A percentile compares a stretch with the other conserved stretches of the same genome.
phyloP scores from a whole-genome alignment of 2,329 filamentous ascomycete genomes.

The Cercospora sojina region DNA sequence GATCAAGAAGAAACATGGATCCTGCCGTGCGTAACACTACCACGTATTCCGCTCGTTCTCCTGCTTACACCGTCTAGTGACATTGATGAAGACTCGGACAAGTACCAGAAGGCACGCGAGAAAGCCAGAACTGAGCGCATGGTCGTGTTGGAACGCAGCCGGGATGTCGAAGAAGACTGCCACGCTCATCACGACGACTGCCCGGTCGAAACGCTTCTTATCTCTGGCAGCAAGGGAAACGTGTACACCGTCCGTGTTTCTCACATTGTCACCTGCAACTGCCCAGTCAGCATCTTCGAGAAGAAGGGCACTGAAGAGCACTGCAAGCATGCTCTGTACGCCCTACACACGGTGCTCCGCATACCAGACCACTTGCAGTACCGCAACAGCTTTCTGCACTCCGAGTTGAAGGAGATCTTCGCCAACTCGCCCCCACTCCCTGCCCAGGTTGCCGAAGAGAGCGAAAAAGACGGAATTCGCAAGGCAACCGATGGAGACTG shows the following conservation, averaged over 20 bases:
- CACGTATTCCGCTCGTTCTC: background rate
- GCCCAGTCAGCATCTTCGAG: conserved; percentile 28
- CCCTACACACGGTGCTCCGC: conserved; percentile 59
- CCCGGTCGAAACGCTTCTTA: conserved; percentile 55
- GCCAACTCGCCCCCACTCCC: conserved; percentile 53
- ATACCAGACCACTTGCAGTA: conserved; percentile 56
- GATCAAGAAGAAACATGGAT: conserved; percentile 32
- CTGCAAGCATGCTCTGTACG: conserved; percentile 65
- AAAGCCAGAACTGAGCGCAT: conserved; percentile 43
- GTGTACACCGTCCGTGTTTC: conserved; percentile 58
- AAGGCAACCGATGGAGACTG: conserved; percentile 61
- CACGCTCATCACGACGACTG: conserved; percentile 50
- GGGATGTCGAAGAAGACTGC: conserved; percentile 45
- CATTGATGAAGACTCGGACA: conserved; percentile 21
- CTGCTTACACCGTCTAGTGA: conserved; percentile 17
- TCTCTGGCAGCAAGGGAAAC: conserved; percentile 63
- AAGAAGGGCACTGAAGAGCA: conserved; percentile 48
- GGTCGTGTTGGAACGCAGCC: conserved; percentile 56
- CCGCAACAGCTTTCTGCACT: conserved; percentile 59
- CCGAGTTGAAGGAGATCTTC: conserved; percentile 59
- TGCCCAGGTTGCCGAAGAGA: conserved; percentile 31
- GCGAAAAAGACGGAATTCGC: conserved; percentile 49
- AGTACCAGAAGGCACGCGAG: conserved; percentile 27
- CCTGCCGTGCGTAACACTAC: conserved; percentile 14
- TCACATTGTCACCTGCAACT: conserved; percentile 46